Conservation (phyloP, 1,139 yeast genomes). For the Candida mesenterica region DNA sequence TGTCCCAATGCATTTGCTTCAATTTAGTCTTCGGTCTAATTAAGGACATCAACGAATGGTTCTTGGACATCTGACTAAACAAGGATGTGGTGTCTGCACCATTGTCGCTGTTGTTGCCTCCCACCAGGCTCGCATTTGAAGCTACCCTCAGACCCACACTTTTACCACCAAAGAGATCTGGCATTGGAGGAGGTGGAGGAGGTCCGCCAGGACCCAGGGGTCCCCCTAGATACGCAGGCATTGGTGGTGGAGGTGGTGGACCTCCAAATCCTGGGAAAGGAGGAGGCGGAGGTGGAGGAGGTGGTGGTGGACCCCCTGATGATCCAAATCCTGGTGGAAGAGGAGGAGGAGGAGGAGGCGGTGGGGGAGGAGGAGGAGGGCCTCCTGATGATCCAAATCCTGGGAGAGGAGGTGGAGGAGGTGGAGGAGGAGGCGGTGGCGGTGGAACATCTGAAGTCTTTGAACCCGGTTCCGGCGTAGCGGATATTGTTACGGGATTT, state of each 20-base stretch:
- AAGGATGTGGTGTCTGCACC: conserved; percentile 5
- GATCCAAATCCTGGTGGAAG: conserved; percentile 22
- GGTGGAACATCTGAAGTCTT: conserved; percentile 9
- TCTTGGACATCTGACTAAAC: conserved; percentile 4
- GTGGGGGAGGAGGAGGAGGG: conserved; percentile 19
- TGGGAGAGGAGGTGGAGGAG: conserved; percentile 32
- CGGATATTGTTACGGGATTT: neutral
- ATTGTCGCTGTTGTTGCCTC: conserved; percentile 12
- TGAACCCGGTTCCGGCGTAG: neutral
- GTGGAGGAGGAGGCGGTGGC: conserved; percentile 28
- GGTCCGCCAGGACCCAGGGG: conserved; percentile 14
- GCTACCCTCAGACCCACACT: conserved; percentile 4
- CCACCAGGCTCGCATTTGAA: conserved; percentile 3
- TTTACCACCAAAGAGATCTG: conserved; percentile 1
- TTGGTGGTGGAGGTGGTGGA: conserved; percentile 29
- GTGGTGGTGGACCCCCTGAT: conserved; percentile 9
- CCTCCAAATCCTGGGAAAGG: conserved; percentile 25
- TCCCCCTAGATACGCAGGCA: conserved; percentile 12
- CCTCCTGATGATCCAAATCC: conserved; percentile 10
- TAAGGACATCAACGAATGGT: conserved; percentile 10
- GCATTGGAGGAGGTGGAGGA: conserved; percentile 15
- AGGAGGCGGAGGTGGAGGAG: conserved; percentile 37
- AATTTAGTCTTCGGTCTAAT: conserved; percentile 62
- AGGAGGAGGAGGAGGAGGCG: conserved; percentile 35
- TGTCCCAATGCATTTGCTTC: conserved; percentile 97